These are phyloP conservation scores for Eucalyptus urophylla DNA, from an alignment of 345 rosid genomes.

Conservation along the genomic window DNA sequence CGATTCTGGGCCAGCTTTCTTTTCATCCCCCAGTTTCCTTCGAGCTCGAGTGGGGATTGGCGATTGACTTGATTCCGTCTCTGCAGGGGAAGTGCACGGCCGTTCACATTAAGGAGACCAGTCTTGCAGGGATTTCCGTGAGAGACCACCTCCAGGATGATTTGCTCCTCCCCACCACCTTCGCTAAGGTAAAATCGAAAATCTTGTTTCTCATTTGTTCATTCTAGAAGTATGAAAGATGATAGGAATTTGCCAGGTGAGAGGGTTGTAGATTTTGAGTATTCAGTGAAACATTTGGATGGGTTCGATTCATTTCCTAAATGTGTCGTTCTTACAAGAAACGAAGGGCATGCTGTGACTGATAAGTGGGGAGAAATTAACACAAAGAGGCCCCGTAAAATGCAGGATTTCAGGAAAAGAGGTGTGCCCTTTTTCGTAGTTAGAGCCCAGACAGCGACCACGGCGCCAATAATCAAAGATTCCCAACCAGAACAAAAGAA, in stretches of 20 bases:
- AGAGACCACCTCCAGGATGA: neutral
- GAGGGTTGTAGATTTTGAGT: neutral
- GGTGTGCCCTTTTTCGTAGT: neutral
- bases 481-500: conserved; percentile 53
- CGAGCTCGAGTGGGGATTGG: neutral
- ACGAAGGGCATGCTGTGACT: neutral
- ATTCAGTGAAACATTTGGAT: neutral
- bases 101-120: neutral
- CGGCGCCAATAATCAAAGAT: conserved; percentile 31
- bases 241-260: neutral
- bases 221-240: neutral
- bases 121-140: neutral
- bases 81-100: neutral
- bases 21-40: neutral
- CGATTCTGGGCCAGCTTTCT: neutral
- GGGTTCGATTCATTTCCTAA: neutral
- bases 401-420: conserved; percentile 16
- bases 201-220: neutral
- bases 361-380: neutral
- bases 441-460: conserved; percentile 51
- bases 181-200: neutral
- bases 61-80: neutral
- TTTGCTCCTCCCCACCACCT: neutral
- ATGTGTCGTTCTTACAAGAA: neutral
- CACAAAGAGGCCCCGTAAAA: conserved; percentile 18